phyloP scores from a whole-genome alignment of 2,329 filamentous ascomycete species.

The Teratosphaeria zuluensis region DNA sequence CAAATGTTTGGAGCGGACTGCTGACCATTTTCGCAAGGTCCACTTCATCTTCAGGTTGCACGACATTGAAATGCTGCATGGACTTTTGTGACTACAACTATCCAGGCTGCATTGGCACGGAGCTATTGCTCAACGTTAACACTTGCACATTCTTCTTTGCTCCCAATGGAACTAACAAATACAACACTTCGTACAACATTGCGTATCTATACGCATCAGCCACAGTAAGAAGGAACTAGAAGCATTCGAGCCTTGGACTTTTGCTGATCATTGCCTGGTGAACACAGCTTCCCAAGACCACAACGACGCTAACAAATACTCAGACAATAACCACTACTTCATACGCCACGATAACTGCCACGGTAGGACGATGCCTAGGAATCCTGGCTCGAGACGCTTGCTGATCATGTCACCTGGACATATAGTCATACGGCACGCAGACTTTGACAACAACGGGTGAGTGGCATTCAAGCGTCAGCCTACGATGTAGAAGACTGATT shows the following conservation, averaged over 20 bases:
- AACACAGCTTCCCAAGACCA: not conserved
- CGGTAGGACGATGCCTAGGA: not conserved
- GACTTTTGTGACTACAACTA: not conserved
- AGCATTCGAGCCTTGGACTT: not conserved
- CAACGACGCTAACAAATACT: not conserved
- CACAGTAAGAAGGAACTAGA: not conserved
- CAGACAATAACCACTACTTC: not conserved
- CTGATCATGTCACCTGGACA: not conserved
- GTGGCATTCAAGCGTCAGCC: not conserved
- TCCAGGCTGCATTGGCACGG: not conserved
- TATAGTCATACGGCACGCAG: not conserved
- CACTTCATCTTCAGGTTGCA: not conserved
- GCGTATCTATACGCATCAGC: not conserved
- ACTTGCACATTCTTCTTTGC: not conserved
- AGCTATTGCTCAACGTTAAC: not conserved
- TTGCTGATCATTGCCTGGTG: not conserved
- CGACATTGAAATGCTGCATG: not conserved
- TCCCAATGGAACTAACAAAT: not conserved
- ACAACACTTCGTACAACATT: not conserved
- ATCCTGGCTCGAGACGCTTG: not conserved
- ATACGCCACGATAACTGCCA: not conserved
- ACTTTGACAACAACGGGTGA: not conserved
- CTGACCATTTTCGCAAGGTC: not conserved
- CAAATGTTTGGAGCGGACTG: not conserved
- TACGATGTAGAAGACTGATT: not conserved